These are phyloP conservation scores for Yamadazyma kitorensis DNA, from an alignment of 805 yeast genomes.

Conservation along the genomic window DNA sequence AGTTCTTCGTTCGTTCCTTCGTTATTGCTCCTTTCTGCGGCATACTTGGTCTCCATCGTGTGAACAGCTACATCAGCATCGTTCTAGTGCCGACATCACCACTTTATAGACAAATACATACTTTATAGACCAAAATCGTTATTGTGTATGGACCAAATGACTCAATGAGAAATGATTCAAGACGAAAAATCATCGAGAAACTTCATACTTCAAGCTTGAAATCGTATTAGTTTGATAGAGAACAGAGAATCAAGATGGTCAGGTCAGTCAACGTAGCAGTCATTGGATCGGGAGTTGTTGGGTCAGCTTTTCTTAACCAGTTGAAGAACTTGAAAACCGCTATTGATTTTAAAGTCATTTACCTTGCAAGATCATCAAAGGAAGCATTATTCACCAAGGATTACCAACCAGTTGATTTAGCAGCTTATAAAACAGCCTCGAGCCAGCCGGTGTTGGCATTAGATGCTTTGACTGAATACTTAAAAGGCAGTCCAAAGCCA, in stretches of 20 bases:
- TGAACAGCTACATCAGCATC: no score
- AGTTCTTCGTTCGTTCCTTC: not conserved
- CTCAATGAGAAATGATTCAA: no score
- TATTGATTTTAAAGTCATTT: constrained; percentile 71
- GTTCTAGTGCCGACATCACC: no score
- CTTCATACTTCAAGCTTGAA: no score
- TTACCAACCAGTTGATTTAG: constrained; percentile 67
- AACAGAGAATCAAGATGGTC: no score
- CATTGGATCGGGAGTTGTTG: constrained; percentile 89
- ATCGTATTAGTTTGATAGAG: no score
- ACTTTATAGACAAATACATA: no score
- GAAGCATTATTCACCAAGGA: constrained; percentile 67
- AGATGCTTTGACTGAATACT: constrained; percentile 57
- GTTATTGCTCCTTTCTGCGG: not conserved
- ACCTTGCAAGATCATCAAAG: constrained; percentile 68
- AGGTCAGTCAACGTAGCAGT: constrained; percentile 43
- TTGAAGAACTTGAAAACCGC: constrained; percentile 58
- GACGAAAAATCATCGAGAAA: no score
- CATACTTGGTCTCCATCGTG: no score
- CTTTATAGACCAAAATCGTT: no score
- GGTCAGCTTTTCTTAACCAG: constrained; percentile 86
- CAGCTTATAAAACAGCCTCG: constrained; percentile 53
- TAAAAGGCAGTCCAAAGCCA: constrained; percentile 68
- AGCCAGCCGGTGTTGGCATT: constrained; percentile 50
- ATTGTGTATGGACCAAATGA: no score